phyloP scores from a whole-genome alignment of 2,329 filamentous ascomycete genomes.

The Aspergillus chevalieri region DNA sequence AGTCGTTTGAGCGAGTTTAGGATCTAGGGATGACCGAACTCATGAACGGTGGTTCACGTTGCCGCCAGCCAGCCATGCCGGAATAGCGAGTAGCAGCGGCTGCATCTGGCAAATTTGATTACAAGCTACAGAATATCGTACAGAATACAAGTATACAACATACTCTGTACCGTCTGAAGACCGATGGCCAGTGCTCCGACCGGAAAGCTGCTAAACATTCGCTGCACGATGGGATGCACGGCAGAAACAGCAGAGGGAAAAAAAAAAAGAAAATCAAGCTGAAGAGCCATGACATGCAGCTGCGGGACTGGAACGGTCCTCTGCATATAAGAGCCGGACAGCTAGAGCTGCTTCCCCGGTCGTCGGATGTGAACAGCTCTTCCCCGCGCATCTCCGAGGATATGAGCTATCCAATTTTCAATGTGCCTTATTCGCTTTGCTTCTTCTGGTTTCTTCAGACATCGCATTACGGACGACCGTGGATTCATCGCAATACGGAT shows the following conservation, averaged over 20 bases:
- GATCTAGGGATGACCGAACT: background rate
- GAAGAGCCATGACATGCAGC: background rate
- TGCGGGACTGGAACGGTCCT: background rate
- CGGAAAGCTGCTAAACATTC: background rate
- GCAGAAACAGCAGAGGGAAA: background rate
- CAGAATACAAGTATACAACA: background rate
- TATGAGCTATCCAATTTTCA: background rate
- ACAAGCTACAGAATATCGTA: background rate
- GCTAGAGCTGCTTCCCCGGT: background rate
- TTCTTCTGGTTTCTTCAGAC: too few species aligned
- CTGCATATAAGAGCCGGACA: background rate
- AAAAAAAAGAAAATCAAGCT: background rate
- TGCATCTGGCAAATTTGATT: too few species aligned
- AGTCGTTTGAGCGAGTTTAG: too few species aligned
- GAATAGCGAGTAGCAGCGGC: background rate
- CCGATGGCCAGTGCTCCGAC: background rate
- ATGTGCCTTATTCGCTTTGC: background rate
- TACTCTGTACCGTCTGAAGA: too few species aligned
- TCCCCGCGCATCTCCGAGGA: background rate
- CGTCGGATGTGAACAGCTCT: background rate
- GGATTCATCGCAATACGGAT: background rate
- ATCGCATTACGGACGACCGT: too few species aligned
- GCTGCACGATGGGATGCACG: background rate
- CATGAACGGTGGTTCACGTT: background rate
- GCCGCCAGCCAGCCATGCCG: background rate